Conservation (phyloP, 768 basidiomycete species). For the Lactifluus subvellereus region DNA sequence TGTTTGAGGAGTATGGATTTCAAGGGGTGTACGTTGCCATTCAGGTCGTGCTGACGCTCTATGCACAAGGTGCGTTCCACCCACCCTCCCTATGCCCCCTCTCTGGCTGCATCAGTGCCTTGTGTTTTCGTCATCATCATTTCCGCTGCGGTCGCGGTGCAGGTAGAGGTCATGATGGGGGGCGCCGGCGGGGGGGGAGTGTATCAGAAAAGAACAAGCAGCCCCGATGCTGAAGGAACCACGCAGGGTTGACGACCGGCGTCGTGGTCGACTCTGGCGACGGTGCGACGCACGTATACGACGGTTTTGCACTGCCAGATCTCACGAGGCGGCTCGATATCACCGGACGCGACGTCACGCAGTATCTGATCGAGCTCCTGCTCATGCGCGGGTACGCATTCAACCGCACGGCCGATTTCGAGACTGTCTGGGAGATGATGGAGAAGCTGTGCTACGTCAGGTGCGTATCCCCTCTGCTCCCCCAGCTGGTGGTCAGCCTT, state of each 20-base stretch:
- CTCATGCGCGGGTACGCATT: slow-evolving; percentile 99
- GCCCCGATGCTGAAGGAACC: background rate
- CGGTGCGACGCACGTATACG: slow-evolving; percentile 98
- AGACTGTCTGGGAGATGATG: slow-evolving; percentile 98
- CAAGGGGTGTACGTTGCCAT: slow-evolving; percentile 95
- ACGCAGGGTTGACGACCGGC: slow-evolving; percentile 87
- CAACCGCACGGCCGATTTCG: slow-evolving; percentile 98
- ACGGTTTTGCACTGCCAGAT: slow-evolving; percentile 93
- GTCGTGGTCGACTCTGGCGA: slow-evolving; percentile 99
- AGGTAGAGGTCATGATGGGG: background rate
- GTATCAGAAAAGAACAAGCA: background rate
- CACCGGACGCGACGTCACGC: slow-evolving; percentile 95
- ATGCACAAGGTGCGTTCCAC: slow-evolving; percentile 82
- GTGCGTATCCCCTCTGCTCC: slow-evolving; percentile 34
- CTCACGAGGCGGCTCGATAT: slow-evolving; percentile 93
- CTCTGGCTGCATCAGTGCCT: background rate
- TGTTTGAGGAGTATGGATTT: slow-evolving; percentile 99
- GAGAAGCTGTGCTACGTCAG: slow-evolving; percentile 98
- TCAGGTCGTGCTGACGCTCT: slow-evolving; percentile 95
- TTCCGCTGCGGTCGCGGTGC: background rate
- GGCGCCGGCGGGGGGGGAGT: too few species aligned
- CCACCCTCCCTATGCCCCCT: background rate
- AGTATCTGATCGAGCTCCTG: slow-evolving; percentile 98
- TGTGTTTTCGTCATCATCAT: background rate
- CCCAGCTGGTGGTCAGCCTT: too few species aligned